phyloP scores from a whole-genome alignment of 83 land plant species.

The Picea mariana region DNA sequence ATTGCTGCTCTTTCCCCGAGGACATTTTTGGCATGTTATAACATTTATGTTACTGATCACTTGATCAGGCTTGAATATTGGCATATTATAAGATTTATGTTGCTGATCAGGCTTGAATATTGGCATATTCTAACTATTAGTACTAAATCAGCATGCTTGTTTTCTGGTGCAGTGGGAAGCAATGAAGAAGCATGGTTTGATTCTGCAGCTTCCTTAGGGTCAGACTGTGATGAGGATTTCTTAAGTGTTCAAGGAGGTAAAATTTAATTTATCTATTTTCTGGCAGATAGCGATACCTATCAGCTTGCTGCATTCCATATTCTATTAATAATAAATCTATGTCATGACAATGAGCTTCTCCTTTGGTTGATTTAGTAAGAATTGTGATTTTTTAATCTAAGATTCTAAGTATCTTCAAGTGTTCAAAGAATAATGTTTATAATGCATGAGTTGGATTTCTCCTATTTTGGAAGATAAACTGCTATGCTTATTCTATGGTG shows the following conservation, averaged over 20 bases:
- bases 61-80: neutral
- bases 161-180: slow-evolving; percentile 29
- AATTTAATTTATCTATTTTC: neutral
- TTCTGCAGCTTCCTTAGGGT: slow-evolving; percentile 55
- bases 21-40: neutral
- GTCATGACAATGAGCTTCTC: neutral
- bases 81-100: neutral
- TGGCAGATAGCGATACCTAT: neutral
- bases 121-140: neutral
- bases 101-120: neutral
- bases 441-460: neutral
- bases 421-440: slow-evolving; percentile 13
- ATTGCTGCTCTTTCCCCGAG: too few species aligned
- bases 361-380: neutral
- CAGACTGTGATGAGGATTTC: slow-evolving; percentile 76
- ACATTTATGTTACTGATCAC: neutral
- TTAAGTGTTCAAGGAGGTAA: slow-evolving; percentile 69
- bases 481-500: neutral
- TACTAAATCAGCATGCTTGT: neutral
- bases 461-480: neutral
- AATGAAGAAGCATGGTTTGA: slow-evolving; percentile 80
- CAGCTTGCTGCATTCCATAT: neutral
- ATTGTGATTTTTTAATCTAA: neutral
- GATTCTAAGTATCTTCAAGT: slow-evolving; percentile 1
- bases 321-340: neutral